Percentiles rank a stretch among this genome's conserved stretches.
phyloP scores from a whole-genome alignment of 345 rosid species.

The Gossypium mustelinum region DNA sequence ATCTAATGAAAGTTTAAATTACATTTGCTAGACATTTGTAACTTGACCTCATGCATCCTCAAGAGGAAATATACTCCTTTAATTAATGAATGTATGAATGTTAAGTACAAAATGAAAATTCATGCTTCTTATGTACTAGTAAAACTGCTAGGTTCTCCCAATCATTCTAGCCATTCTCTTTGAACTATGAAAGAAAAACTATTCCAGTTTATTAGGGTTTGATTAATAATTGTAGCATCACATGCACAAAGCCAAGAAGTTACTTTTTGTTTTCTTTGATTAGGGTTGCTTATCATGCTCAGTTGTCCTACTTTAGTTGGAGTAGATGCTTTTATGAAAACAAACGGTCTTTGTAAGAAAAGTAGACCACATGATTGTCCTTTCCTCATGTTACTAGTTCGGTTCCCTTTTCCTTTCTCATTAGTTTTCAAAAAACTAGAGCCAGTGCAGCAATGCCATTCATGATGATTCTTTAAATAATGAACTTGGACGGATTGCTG shows the following conservation, averaged over 20 bases:
- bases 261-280: neutral
- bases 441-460: neutral
- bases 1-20: neutral
- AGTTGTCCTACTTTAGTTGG: neutral
- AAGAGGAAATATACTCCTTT: neutral
- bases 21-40: neutral
- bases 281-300: neutral
- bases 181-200: neutral
- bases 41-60: constrained; percentile 2
- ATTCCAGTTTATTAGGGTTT: neutral
- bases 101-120: neutral
- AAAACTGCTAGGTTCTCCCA: neutral
- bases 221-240: neutral
- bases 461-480: neutral
- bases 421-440: neutral
- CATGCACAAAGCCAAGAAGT: neutral
- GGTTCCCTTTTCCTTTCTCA: neutral
- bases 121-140: neutral
- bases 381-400: neutral
- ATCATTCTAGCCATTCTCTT: neutral
- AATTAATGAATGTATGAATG: neutral
- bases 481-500: neutral
- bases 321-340: neutral
- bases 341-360: neutral
- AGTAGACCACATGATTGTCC: neutral